Percentiles rank a stretch among this genome's conserved stretches.
Evolutionary conservation across 2,329 filamentous ascomycete species (phyloP).

Genomic region (Verticillium nonalfalfae): DNA sequence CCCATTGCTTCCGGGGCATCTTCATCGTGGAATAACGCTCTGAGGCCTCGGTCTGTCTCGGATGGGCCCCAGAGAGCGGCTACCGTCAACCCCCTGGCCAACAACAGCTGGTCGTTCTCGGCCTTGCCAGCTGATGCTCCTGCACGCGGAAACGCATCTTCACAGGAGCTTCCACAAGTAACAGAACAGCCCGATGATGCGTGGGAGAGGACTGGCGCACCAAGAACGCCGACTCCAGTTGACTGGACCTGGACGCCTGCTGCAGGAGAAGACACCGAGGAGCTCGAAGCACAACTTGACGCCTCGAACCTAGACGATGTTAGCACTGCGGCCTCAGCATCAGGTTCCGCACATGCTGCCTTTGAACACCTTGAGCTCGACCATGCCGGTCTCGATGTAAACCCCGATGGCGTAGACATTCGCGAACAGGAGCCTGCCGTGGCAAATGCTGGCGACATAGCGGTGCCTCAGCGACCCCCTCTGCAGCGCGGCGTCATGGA

Average conservation of each 20-base stretch:
- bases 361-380: neutral
- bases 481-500: slow-evolving; percentile 29
- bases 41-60: slow-evolving; percentile 47
- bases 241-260: neutral
- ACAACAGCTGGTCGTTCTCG: slow-evolving; percentile 56
- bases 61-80: slow-evolving; percentile 44
- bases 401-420: neutral
- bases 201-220: neutral
- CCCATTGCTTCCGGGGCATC: neutral
- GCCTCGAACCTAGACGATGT: neutral
- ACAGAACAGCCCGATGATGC: neutral
- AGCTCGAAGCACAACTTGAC: neutral
- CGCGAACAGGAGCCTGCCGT: slow-evolving; percentile 2
- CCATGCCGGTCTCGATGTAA: neutral
- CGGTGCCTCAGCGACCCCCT: slow-evolving; percentile 5
- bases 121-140: slow-evolving; percentile 22
- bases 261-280: neutral
- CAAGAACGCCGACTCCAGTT: neutral
- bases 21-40: slow-evolving; percentile 6
- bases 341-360: neutral
- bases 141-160: neutral
- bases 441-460: neutral
- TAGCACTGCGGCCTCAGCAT: neutral
- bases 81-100: slow-evolving; percentile 44
- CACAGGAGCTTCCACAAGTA: neutral